These are phyloP conservation scores for Zygosaccharomyces lentus DNA, from an alignment of 805 yeast genomes.

Conservation along the genomic window DNA sequence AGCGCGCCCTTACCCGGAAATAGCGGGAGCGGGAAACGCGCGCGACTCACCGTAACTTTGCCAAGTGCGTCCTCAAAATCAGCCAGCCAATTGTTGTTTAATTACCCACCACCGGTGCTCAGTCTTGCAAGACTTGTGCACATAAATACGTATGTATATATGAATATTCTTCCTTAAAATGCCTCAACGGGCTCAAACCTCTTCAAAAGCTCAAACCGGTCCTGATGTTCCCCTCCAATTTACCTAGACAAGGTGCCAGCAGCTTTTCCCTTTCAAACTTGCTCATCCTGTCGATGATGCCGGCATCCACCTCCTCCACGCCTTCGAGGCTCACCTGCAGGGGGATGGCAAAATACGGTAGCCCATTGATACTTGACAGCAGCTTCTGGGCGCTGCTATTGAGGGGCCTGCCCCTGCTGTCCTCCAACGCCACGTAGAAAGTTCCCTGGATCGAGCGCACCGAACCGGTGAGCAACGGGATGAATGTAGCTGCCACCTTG, in stretches of 20 bases:
- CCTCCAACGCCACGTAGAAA: constrained; percentile 46
- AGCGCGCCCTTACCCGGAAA: too few relatives aligned
- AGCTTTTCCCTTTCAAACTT: constrained; percentile 46
- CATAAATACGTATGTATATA: background rate
- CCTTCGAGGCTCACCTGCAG: constrained; percentile 53
- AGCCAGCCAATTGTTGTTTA: too few relatives aligned
- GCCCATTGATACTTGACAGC: constrained; percentile 16
- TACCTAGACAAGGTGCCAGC: constrained; percentile 25
- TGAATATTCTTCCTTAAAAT: background rate
- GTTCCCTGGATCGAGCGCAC: constrained; percentile 44
- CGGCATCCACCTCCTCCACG: constrained; percentile 49
- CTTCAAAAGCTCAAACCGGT: constrained; percentile 15
- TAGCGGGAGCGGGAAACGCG: too few relatives aligned
- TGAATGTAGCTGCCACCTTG: constrained; percentile 58
- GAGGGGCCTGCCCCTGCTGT: constrained; percentile 45
- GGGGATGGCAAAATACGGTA: constrained; percentile 59
- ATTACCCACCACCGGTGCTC: too few relatives aligned
- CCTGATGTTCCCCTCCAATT: constrained; percentile 22
- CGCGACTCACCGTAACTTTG: too few relatives aligned
- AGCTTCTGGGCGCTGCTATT: constrained; percentile 22
- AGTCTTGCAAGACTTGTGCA: too few relatives aligned
- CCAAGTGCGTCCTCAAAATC: too few relatives aligned
- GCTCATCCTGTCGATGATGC: constrained; percentile 46
- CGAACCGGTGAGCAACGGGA: constrained; percentile 34
- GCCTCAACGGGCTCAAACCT: background rate